These are phyloP conservation scores for Pseudognaphalium luteoalbum DNA, from an alignment of 129 eudicot genomes.

Conservation along the genomic window DNA sequence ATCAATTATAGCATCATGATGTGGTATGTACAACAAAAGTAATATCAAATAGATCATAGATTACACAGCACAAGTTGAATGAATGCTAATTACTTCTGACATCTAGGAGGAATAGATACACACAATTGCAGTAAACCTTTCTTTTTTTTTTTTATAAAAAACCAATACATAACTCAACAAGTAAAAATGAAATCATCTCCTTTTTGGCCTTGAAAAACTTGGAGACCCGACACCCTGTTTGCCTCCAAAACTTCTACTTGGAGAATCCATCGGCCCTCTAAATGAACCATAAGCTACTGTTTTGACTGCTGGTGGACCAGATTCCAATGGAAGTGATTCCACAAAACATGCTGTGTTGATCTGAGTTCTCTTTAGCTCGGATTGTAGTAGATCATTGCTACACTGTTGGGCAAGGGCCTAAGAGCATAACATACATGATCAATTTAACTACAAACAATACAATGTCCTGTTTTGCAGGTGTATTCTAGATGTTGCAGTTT, in stretches of 20 bases:
- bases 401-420: slow-evolving; percentile 93
- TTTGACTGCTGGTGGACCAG: slow-evolving; percentile 58
- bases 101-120: slow-evolving; percentile 18
- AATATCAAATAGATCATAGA: slow-evolving; percentile 21
- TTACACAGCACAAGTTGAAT: slow-evolving; percentile 26
- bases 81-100: slow-evolving; percentile 38
- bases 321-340: slow-evolving; percentile 59
- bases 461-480: background rate
- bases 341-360: slow-evolving; percentile 91
- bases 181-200: slow-evolving; percentile 49
- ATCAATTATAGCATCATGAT: slow-evolving; percentile 1
- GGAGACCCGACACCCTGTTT: slow-evolving; percentile 57
- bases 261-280: slow-evolving; percentile 70
- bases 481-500: background rate
- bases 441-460: background rate
- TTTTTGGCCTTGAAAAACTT: slow-evolving; percentile 68
- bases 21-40: slow-evolving; percentile 35
- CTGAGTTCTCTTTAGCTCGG: slow-evolving; percentile 87
- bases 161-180: slow-evolving; percentile 18
- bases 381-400: slow-evolving; percentile 78
- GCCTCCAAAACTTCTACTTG: slow-evolving; percentile 55
- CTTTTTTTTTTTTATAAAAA: background rate
- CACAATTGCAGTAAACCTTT: slow-evolving; percentile 13
- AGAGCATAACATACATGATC: slow-evolving; percentile 11
- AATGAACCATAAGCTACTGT: slow-evolving; percentile 66